Conservation (phyloP, 2,329 filamentous ascomycete genomes). For the Diaporthe ampelina region DNA sequence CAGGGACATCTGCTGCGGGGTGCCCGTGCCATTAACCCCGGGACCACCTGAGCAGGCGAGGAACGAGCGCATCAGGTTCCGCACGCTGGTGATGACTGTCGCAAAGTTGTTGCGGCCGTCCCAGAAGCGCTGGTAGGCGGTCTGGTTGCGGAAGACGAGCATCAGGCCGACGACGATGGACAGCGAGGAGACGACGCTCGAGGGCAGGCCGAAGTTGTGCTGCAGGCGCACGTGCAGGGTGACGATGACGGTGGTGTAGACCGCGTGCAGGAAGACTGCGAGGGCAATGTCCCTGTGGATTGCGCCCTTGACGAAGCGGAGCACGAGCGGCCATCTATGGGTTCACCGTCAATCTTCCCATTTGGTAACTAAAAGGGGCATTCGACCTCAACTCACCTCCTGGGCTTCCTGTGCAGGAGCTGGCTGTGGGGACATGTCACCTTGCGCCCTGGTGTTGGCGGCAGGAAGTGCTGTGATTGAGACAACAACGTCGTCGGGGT, state of each 20-base stretch:
- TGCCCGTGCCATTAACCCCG: not conserved
- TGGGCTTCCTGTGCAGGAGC: slow-evolving; percentile 24
- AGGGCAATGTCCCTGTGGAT: slow-evolving; percentile 32
- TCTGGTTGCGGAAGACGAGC: slow-evolving; percentile 37
- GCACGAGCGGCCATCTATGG: slow-evolving; percentile 31
- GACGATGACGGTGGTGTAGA: slow-evolving; percentile 28
- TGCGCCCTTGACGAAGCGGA: slow-evolving; percentile 36
- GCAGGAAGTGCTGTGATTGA: slow-evolving; percentile 18
- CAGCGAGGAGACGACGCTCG: slow-evolving; percentile 32
- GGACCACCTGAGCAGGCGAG: slow-evolving; percentile 29
- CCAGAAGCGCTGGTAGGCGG: slow-evolving; percentile 36
- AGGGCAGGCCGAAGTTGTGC: slow-evolving; percentile 31
- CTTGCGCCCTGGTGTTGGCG: slow-evolving; percentile 29
- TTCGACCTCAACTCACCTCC: not conserved
- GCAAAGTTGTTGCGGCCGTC: slow-evolving; percentile 36
- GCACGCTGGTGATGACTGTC: slow-evolving; percentile 20
- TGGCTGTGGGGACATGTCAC: slow-evolving; percentile 35
- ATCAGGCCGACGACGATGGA: slow-evolving; percentile 36
- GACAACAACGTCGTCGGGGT: slow-evolving; percentile 28
- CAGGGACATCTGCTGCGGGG: not conserved
- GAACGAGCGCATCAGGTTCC: slow-evolving; percentile 29
- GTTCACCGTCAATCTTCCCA: not conserved
- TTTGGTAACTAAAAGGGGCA: too few relatives aligned
- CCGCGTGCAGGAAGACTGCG: slow-evolving; percentile 7
- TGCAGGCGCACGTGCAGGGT: slow-evolving; percentile 23